Evolutionary conservation across 2,329 filamentous ascomycete genomes (phyloP).

Genomic region (Colletotrichum acutatum): DNA sequence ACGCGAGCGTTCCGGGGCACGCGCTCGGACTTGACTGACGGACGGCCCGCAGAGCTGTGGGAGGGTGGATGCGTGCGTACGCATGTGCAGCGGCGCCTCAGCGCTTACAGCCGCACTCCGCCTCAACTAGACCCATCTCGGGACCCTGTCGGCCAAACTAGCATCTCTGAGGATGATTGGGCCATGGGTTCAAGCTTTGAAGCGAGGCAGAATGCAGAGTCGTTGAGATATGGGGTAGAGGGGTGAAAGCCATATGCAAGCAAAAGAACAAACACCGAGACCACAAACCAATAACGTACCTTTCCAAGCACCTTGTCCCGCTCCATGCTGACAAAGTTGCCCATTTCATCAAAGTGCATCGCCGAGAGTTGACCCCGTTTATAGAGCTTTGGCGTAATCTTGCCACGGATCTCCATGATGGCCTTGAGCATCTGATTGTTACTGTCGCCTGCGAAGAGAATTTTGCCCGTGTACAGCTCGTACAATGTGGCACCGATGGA

Average conservation of each 20-base stretch:
- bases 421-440: constrained; percentile 99
- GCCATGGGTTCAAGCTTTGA: constrained; percentile 7
- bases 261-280: constrained; percentile 36
- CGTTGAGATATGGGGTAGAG: constrained; percentile 25
- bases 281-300: constrained; percentile 56
- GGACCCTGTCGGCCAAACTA: constrained; percentile 30
- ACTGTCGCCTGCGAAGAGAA: constrained; percentile 91
- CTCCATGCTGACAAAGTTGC: constrained; percentile 87
- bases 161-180: constrained; percentile 2
- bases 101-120: constrained; percentile 38
- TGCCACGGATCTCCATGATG: constrained; percentile 96
- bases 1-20: neutral
- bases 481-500: constrained; percentile 97
- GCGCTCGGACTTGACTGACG: constrained; percentile 3
- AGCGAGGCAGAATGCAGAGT: constrained; percentile 13
- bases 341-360: constrained; percentile 85
- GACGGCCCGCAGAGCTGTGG: constrained; percentile 14
- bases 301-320: constrained; percentile 89
- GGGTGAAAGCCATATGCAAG: constrained; percentile 31
- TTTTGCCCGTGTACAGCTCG: constrained; percentile 97
- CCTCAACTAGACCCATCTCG: constrained; percentile 17
- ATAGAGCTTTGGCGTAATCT: constrained; percentile 88
- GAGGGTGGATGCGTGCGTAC: constrained; percentile 17
- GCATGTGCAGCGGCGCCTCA: constrained; percentile 46
- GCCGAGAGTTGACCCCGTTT: constrained; percentile 81